Percentiles rank a stretch among this genome's conserved stretches.
Evolutionary conservation across 106 monocot species (phyloP).

Genomic region (Vanilla planifolia): DNA sequence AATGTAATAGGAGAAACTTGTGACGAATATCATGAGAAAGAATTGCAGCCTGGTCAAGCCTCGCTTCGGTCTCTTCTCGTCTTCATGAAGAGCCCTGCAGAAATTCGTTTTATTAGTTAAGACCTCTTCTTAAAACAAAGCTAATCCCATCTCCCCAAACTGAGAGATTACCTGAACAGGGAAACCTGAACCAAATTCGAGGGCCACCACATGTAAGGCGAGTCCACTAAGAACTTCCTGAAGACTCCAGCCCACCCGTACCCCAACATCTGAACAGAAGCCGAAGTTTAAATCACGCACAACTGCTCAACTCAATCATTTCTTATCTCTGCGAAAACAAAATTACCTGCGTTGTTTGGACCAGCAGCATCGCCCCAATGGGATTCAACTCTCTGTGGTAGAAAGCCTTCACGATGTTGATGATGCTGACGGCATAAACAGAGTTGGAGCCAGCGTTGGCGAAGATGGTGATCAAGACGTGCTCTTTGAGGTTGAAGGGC

Average conservation of each 20-base stretch:
- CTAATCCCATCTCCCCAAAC: too few relatives aligned
- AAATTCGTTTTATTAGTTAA: background rate
- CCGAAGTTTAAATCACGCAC: background rate
- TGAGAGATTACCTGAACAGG: slow-evolving; percentile 52
- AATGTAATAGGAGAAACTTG: slow-evolving; percentile 63
- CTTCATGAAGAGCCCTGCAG: slow-evolving; percentile 51
- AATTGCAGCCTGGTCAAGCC: slow-evolving; percentile 52
- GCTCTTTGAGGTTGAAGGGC: slow-evolving; percentile 29
- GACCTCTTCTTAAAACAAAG: background rate
- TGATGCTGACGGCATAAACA: slow-evolving; percentile 9
- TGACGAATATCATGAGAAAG: slow-evolving; percentile 38
- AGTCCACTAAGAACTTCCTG: slow-evolving; percentile 55
- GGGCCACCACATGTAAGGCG: slow-evolving; percentile 74
- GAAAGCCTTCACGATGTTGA: slow-evolving; percentile 22
- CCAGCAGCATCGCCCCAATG: slow-evolving; percentile 12
- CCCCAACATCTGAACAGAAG: slow-evolving; percentile 37
- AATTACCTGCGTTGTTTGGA: slow-evolving; percentile 12
- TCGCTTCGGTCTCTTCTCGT: slow-evolving; percentile 40
- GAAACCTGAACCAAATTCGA: slow-evolving; percentile 51
- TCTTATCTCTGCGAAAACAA: background rate
- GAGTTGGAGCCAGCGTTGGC: slow-evolving; percentile 3
- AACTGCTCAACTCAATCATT: background rate
- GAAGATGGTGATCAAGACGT: slow-evolving; percentile 18
- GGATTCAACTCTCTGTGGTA: slow-evolving; percentile 13
- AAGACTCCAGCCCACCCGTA: slow-evolving; percentile 64